Evolutionary conservation across 2,329 filamentous ascomycete genomes (phyloP), one percentile per base, ranked within the genome.

Genomic region (Cadophora luteo-olivacea): DNA sequence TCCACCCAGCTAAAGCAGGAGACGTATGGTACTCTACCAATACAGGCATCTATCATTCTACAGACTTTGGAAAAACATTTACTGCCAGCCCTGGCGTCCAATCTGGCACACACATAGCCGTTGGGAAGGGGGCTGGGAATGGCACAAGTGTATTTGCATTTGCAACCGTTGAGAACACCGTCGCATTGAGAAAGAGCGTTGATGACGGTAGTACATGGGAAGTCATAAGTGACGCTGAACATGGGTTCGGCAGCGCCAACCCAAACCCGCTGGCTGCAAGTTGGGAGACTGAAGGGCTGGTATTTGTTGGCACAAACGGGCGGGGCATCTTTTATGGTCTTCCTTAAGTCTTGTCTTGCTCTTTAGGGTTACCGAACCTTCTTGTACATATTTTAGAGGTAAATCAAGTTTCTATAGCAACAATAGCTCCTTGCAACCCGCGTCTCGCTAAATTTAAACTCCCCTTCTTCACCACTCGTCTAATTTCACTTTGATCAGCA

Each of bases 1-100:
- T 81, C 0, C 83, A 89, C 69, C 87, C 88, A 0, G 81, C 83
- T 14, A 80, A 81, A 8, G 85, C 86, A 0, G 89, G 90, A 14
- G 85, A 88, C 57, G 82, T 92, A 55, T 86, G 83, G 77, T 85
- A 86, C 1, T 86, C 86, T 0, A 87, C 86, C 0, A 80, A 86
- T 65, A 78, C 74, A 0, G 87, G 87, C 6, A 77, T 89, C 61
- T 88, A 85, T 78, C 82, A 82, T 71, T 86, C 84, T 14, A 84
- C 81, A 3, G 76, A 88, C 75, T 86, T 79, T 48, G 87, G 70
- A 22, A 49, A 51, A 22, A 68, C 36, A 11, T 69, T 72, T 38
- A 69, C 66, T 3, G 32, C 48, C 25, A 63, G 49, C 33, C 51
- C 65, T 4, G 41, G 36, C 16, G 65, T 67, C 2, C 38, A 57